phyloP scores from a whole-genome alignment of 169 alveolate genomes.

The Plasmodium sp. region DNA sequence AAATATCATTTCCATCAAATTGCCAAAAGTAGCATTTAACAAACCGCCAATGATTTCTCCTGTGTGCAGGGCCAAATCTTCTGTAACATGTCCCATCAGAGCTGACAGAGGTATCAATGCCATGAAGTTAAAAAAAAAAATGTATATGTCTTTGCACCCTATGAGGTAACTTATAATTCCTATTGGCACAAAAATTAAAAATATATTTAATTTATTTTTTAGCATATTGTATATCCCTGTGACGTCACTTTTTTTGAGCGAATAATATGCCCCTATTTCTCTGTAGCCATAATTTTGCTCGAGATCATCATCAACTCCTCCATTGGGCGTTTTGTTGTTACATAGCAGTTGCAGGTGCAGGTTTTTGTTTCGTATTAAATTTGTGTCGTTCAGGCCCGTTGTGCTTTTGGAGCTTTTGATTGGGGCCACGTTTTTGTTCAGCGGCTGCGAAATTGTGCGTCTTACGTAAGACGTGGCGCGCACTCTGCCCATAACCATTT shows the following conservation, averaged over 20 bases:
- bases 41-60: constrained; percentile 91
- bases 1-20: constrained; percentile 92
- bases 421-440: constrained; percentile 58
- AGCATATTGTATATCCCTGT: constrained; percentile 70
- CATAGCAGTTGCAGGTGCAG: constrained; percentile 70
- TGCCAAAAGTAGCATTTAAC: constrained; percentile 92
- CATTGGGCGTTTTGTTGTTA: constrained; percentile 28
- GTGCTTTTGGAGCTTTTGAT: background rate
- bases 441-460: constrained; percentile 83
- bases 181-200: constrained; percentile 80
- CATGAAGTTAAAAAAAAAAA: constrained; percentile 84
- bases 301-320: background rate
- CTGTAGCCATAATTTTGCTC: constrained; percentile 5
- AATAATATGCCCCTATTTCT: constrained; percentile 50
- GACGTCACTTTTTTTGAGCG: constrained; percentile 76
- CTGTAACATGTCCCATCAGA: constrained; percentile 89
- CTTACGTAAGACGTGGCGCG: constrained; percentile 84
- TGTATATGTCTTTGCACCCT: constrained; percentile 78
- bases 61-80: constrained; percentile 89
- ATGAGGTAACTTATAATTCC: constrained; percentile 78
- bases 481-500: constrained; percentile 83
- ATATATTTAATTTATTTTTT: constrained; percentile 70
- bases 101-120: constrained; percentile 89
- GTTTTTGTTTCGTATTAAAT: constrained; percentile 69
- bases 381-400: constrained; percentile 42